These are phyloP conservation scores for Silene latifolia DNA, from an alignment of 148 eudicot species.

Conservation along the genomic window DNA sequence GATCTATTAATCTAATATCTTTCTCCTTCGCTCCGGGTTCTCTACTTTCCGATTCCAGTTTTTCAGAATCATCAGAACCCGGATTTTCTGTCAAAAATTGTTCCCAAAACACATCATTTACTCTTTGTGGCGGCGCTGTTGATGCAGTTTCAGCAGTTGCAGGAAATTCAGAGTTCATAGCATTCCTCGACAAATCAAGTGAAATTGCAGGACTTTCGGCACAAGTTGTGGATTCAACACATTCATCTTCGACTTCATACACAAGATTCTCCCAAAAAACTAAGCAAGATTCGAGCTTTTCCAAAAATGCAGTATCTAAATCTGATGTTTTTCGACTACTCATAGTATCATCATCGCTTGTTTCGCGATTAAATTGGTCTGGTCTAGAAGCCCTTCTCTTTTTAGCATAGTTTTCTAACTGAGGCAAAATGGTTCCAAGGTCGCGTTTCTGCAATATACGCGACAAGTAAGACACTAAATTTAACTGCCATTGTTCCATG, in stretches of 20 bases:
- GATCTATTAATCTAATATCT: constrained; percentile 43
- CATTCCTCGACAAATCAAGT: constrained; percentile 43
- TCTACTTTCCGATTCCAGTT: constrained; percentile 47
- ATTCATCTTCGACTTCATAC: constrained; percentile 25
- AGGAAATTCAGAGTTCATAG: constrained; percentile 57
- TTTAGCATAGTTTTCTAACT: constrained; percentile 50
- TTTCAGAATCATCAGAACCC: constrained; percentile 49
- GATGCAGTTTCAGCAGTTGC: constrained; percentile 24
- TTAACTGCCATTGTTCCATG: constrained; percentile 44
- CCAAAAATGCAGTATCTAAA: constrained; percentile 40
- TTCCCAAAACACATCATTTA: constrained; percentile 78
- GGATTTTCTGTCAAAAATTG: constrained; percentile 86
- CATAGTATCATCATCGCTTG: constrained; percentile 26
- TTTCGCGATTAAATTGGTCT: constrained; percentile 34
- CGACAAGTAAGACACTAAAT: constrained; percentile 44
- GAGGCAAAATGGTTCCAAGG: constrained; percentile 38
- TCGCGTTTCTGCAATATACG: constrained; percentile 45
- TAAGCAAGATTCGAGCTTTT: constrained; percentile 54
- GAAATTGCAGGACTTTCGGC: constrained; percentile 49
- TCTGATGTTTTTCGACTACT: constrained; percentile 25
- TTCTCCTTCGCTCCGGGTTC: constrained; percentile 36
- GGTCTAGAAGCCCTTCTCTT: constrained; percentile 57
- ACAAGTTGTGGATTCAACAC: constrained; percentile 34
- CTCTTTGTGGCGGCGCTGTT: constrained; percentile 39
- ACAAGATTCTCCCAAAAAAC: constrained; percentile 56